Percentiles rank a stretch among this genome's conserved stretches.
Evolutionary conservation across 192 early-diverging fungal genomes (phyloP).

Genomic region (Podila minutissima): DNA sequence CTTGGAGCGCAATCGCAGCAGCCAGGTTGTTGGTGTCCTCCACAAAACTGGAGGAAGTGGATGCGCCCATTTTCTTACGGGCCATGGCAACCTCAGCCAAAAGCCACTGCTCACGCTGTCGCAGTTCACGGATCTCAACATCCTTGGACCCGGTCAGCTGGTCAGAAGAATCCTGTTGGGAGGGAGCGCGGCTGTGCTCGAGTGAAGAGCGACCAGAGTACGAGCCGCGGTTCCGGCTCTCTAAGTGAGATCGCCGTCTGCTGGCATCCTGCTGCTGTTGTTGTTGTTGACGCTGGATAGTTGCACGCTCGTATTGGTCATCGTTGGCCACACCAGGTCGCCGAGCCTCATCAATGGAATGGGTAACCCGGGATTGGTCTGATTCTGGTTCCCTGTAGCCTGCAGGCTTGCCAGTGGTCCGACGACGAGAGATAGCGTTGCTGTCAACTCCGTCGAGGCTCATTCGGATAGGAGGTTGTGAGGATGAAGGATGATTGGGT

Average conservation of each 20-base stretch:
- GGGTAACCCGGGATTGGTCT: constrained; percentile 16
- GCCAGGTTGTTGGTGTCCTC: constrained; percentile 14
- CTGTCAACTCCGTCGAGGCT: constrained; percentile 21
- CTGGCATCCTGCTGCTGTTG: constrained; percentile 13
- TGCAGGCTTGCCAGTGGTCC: constrained; percentile 24
- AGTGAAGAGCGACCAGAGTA: constrained; percentile 1
- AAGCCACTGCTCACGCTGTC: constrained; percentile 48
- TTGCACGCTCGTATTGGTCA: constrained; percentile 1
- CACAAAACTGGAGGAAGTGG: background rate
- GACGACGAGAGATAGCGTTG: constrained; percentile 13
- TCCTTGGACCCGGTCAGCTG: constrained; percentile 17
- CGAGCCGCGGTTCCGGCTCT: constrained; percentile 22
- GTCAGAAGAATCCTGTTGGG: constrained; percentile 9
- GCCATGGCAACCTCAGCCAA: constrained; percentile 42
- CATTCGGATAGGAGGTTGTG: constrained; percentile 15
- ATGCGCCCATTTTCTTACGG: constrained; percentile 18
- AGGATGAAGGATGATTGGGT: background rate
- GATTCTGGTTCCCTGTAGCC: background rate
- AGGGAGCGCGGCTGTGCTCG: background rate
- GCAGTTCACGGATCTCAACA: constrained; percentile 36
- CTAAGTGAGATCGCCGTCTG: constrained; percentile 12
- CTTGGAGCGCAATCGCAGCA: constrained; percentile 11
- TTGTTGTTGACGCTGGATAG: constrained; percentile 2
- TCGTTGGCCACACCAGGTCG: constrained; percentile 6
- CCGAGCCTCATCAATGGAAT: constrained; percentile 41